Base-by-base conservation (phyloP, 2,329 filamentous ascomycete genomes). In the Colletotrichum cereale region DNA sequence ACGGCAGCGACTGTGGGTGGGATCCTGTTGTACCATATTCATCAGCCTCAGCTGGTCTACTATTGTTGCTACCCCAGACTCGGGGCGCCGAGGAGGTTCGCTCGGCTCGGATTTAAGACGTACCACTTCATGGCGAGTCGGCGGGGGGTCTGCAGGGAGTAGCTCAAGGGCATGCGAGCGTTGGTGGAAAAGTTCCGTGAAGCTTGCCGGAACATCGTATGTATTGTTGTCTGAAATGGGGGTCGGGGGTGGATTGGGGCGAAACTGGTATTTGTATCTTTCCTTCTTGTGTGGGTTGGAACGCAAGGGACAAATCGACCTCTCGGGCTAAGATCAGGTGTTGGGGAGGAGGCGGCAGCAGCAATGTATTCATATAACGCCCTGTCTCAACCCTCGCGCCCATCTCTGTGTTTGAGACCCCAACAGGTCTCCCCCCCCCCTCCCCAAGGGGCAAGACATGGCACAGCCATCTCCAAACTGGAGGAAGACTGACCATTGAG, bases 131-230 rank as follows among this genome's bases (percentile, higher is more conserved):
- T 77, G 62, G 78, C 77, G 61, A 77, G 73, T 47, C 76, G 76
- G 53, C 76, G 74, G 11, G 78, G 75, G 42, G 77, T 79, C 56
- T 77, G 78, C 57, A 80, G 69, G 63, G 81, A 76, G 75, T 79
- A 77, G 74, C 74, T 78, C 36, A 79, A 79, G 66, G 81, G 78
- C 52, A 80, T 78, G 57, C 76, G 79, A 44, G 79, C 78, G 31
- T 80, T 77, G 31, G 80, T 79, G 55, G 80, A 80, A 75, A 82
- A 80, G 56, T 74, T 71, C 67, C 79, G 76, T 2, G 76, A 74
- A 29, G 69, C 65, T 63, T 73, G 69, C 26, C 53, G 60, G 60
- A 66, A 68, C 72, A 73, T 73, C 12, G 62, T 70, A 34, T 56
- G 34, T 10, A 18, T 24, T 21, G 36, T 29, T 29, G 38, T 29